A percentile compares a stretch with the other conserved stretches of the same genome.
Conservation (phyloP, 768 basidiomycete species). For the Agrocybe praecox region DNA sequence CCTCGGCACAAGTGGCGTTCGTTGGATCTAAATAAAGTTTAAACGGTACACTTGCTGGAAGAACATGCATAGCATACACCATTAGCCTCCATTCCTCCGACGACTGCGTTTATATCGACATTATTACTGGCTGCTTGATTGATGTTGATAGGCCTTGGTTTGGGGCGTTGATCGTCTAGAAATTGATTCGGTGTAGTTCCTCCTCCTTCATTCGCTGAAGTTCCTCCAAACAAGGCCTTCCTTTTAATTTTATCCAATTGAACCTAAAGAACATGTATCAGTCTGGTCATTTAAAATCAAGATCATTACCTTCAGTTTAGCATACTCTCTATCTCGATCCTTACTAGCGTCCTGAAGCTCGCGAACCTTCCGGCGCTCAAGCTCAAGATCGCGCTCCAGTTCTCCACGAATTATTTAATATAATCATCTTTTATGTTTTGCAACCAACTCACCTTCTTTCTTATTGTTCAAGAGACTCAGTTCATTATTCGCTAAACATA, state of each 20-base stretch:
- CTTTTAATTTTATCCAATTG: constrained; percentile 86
- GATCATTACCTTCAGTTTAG: constrained; percentile 75
- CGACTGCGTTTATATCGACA: constrained; percentile 55
- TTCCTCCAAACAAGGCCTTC: constrained; percentile 65
- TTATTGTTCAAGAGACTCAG: constrained; percentile 72
- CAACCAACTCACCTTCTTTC: constrained; percentile 48
- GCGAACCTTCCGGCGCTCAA: constrained; percentile 73
- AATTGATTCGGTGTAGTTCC: constrained; percentile 16
- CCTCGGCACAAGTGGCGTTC: constrained; percentile 66
- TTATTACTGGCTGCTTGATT: constrained; percentile 24
- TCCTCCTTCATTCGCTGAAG: constrained; percentile 17
- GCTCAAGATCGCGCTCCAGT: constrained; percentile 77
- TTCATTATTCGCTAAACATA: constrained; percentile 71
- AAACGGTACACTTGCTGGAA: neutral
- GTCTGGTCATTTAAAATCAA: neutral
- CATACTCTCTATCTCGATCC: constrained; percentile 86
- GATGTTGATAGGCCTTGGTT: constrained; percentile 22
- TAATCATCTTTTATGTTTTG: neutral
- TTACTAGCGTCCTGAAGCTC: constrained; percentile 75
- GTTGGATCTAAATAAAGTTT: constrained; percentile 53
- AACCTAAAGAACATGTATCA: constrained; percentile 37
- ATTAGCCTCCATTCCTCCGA: constrained; percentile 67
- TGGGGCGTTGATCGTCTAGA: constrained; percentile 25
- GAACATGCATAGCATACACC: constrained; percentile 42
- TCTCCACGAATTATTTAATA: constrained; percentile 40